phyloP scores from a whole-genome alignment of 129 eudicot genomes.

The Mikania micrantha region DNA sequence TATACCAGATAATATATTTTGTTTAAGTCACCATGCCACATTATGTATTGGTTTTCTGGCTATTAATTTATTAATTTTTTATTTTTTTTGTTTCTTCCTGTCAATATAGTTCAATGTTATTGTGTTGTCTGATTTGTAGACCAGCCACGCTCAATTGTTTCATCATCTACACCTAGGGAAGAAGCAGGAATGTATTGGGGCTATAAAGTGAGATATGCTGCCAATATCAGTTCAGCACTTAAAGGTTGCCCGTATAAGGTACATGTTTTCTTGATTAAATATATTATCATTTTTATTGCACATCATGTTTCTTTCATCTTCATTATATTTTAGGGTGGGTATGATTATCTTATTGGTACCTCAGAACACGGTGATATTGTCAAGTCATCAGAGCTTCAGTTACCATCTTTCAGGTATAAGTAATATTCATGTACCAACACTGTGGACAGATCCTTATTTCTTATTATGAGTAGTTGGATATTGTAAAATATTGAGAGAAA shows the following conservation, averaged over 20 bases:
- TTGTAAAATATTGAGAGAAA: neutral
- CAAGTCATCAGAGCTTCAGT: constrained; percentile 67
- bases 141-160: constrained; percentile 50
- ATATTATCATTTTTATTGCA: neutral
- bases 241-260: constrained; percentile 74
- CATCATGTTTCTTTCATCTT: constrained; percentile 5
- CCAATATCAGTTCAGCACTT: constrained; percentile 67
- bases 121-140: constrained; percentile 33
- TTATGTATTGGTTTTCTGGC: neutral
- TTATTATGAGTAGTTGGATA: neutral
- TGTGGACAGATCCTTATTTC: neutral
- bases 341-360: constrained; percentile 90
- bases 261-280: neutral
- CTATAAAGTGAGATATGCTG: constrained; percentile 81
- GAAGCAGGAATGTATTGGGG: constrained; percentile 90
- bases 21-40: neutral
- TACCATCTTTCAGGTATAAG: constrained; percentile 80
- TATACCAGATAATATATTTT: no score
- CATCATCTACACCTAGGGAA: constrained; percentile 71
- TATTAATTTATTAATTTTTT: no score
- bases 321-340: constrained; percentile 58
- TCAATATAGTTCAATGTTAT: neutral
- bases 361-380: constrained; percentile 83
- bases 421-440: neutral
- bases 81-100: neutral